phyloP scores from a whole-genome alignment of 2,329 filamentous ascomycete genomes.

The Chaetomiaceae sp. region DNA sequence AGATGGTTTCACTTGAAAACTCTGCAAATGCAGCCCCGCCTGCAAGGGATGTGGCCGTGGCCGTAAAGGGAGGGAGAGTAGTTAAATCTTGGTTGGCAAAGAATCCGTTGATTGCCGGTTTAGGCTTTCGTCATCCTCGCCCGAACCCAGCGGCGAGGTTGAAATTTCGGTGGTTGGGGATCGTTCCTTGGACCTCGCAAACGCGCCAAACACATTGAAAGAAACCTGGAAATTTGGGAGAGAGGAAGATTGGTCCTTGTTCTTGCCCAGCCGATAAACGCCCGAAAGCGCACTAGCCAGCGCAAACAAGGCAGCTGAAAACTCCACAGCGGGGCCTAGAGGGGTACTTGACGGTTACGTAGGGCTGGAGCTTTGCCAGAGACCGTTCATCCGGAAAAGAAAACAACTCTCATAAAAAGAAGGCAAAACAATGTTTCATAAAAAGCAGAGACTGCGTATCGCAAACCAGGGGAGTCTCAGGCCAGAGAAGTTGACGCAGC shows the following conservation, averaged over 20 bases:
- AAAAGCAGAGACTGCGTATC: not conserved
- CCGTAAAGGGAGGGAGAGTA: not conserved
- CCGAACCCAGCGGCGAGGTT: not conserved
- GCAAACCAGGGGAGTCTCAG: not conserved
- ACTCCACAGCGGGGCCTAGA: constrained; percentile 14
- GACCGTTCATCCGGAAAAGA: not conserved
- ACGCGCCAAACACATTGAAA: constrained; percentile 8
- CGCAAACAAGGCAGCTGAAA: constrained; percentile 23
- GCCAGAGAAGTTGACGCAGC: not conserved
- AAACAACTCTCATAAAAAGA: not conserved
- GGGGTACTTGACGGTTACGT: constrained; percentile 8
- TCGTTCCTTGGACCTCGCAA: not conserved
- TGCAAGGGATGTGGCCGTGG: not conserved
- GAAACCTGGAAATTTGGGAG: not conserved
- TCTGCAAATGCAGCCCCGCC: not conserved
- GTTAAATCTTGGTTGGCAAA: not conserved
- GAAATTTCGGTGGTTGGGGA: constrained; percentile 1
- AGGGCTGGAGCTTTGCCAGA: constrained; percentile 11
- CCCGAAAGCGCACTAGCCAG: constrained; percentile 18
- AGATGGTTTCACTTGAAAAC: constrained; percentile 6
- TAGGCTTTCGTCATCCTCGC: constrained; percentile 1
- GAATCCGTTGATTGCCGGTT: not conserved
- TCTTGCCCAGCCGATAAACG: not conserved
- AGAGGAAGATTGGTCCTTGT: not conserved
- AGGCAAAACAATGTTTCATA: not conserved